A percentile compares a stretch with the other conserved stretches of the same genome.
These are phyloP conservation scores for Dryas integrifolia DNA, from an alignment of 331 rosid species.

Conservation along the genomic window DNA sequence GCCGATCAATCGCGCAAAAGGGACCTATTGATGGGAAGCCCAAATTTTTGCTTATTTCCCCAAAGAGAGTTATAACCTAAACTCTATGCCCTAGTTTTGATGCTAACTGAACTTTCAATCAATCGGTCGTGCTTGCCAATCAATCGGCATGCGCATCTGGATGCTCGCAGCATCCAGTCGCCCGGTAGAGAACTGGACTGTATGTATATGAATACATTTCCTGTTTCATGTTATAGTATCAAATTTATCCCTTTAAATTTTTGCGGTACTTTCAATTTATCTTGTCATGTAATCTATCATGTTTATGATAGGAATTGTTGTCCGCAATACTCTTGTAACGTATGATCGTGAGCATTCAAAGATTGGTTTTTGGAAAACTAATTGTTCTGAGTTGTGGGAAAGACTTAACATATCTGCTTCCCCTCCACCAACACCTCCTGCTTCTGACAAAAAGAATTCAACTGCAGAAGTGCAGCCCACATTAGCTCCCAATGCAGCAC, in stretches of 20 bases:
- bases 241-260: constrained; percentile 23
- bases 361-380: constrained; percentile 97
- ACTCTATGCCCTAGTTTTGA: too few relatives aligned
- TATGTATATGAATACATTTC: background rate
- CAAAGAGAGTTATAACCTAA: too few relatives aligned
- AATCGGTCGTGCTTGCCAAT: too few relatives aligned
- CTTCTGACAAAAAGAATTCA: constrained; percentile 36
- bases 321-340: constrained; percentile 84
- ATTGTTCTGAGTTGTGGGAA: constrained; percentile 94
- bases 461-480: constrained; percentile 41
- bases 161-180: too few relatives aligned
- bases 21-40: too few relatives aligned
- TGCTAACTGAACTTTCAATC: too few relatives aligned
- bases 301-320: constrained; percentile 62
- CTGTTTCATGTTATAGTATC: background rate
- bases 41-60: too few relatives aligned
- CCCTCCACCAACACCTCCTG: constrained; percentile 48
- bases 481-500: constrained; percentile 54
- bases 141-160: too few relatives aligned
- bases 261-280: constrained; percentile 12
- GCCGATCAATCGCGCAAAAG: too few relatives aligned
- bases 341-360: constrained; percentile 77
- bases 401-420: constrained; percentile 54
- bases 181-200: too few relatives aligned
- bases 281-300: constrained; percentile 17